phyloP scores from a whole-genome alignment of 352 stramenopile species.

The Globisporangium paddicum region DNA sequence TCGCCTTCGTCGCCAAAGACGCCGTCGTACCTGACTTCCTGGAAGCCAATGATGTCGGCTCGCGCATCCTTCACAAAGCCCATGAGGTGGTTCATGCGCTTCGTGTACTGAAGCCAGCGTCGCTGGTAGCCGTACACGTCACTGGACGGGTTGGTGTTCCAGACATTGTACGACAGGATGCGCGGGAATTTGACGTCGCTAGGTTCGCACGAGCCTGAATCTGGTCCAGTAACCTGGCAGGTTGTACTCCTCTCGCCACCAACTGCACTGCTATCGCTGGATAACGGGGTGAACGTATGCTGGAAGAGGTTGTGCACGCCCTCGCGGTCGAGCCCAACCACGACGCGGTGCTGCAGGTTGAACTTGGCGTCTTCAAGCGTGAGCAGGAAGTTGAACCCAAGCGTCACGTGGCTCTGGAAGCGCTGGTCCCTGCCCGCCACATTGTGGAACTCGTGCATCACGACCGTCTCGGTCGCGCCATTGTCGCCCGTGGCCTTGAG shows the following conservation, averaged over 20 bases:
- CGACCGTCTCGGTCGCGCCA: constrained; percentile 52
- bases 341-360: constrained; percentile 47
- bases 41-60: constrained; percentile 79
- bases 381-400: constrained; percentile 40
- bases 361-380: constrained; percentile 56
- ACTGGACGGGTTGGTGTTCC: constrained; percentile 83
- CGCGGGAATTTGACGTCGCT: constrained; percentile 21
- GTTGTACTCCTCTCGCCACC: not conserved
- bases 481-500: constrained; percentile 67
- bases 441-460: constrained; percentile 50
- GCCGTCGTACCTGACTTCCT: constrained; percentile 84
- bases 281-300: constrained; percentile 46
- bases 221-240: not conserved
- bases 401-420: constrained; percentile 66
- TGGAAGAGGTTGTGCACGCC: constrained; percentile 65
- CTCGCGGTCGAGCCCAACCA: constrained; percentile 71
- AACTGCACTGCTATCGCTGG: not conserved
- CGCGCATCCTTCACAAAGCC: constrained; percentile 39
- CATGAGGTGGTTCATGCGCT: constrained; percentile 72
- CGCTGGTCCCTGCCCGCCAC: constrained; percentile 22
- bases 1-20: constrained; percentile 56
- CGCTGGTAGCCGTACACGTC: constrained; percentile 51
- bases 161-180: constrained; percentile 88
- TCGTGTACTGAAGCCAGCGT: constrained; percentile 71
- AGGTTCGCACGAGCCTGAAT: not conserved